These are phyloP conservation scores for Dentipellis fragilis DNA, from an alignment of 768 basidiomycete genomes.

Conservation along the genomic window DNA sequence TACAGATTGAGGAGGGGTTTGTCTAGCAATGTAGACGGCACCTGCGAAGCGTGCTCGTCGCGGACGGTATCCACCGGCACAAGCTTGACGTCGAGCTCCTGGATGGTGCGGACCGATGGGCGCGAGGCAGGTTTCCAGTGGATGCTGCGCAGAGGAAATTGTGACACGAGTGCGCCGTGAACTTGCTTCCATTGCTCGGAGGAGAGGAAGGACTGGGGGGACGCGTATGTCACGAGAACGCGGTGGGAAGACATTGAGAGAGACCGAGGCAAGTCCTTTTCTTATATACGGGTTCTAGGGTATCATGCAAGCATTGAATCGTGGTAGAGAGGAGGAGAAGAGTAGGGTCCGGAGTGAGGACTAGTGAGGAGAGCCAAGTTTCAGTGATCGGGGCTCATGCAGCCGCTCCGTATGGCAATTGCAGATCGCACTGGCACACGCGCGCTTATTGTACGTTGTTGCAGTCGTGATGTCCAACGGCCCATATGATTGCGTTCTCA, in stretches of 20 bases:
- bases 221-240: conserved; percentile 61
- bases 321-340: too few relatives aligned
- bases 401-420: too few relatives aligned
- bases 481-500: too few relatives aligned
- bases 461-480: too few relatives aligned
- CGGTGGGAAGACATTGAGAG: conserved; percentile 30
- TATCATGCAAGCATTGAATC: too few relatives aligned
- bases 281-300: too few relatives aligned
- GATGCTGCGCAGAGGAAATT: conserved; percentile 78
- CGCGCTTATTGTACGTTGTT: too few relatives aligned
- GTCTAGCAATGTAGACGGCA: conserved; percentile 71
- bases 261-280: too few relatives aligned
- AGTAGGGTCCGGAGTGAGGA: too few relatives aligned
- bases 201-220: conserved; percentile 49
- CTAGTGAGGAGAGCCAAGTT: too few relatives aligned
- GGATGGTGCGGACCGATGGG: conserved; percentile 74
- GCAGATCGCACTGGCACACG: too few relatives aligned
- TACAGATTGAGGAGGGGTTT: conserved; percentile 82
- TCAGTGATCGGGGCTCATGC: too few relatives aligned
- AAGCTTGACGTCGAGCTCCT: conserved; percentile 74
- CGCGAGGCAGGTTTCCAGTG: conserved; percentile 82
- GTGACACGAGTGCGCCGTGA: conserved; percentile 50
- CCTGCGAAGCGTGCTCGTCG: conserved; percentile 68
- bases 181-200: conserved; percentile 72
- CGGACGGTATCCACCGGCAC: conserved; percentile 56